phyloP scores from a whole-genome alignment of 176 grass and related monocot genomes.

The Puccinellia tenuiflora region DNA sequence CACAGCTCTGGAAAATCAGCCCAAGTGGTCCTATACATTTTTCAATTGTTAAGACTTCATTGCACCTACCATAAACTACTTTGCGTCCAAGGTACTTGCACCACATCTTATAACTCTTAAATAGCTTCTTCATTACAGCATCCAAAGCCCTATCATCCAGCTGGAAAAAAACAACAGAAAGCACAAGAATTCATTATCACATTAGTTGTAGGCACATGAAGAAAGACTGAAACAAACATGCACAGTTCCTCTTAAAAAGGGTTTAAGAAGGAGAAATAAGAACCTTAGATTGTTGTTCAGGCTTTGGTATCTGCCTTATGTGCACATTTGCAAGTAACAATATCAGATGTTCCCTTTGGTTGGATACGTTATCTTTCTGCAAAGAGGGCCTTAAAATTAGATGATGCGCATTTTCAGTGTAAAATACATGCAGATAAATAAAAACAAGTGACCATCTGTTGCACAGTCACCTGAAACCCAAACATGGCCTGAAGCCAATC shows the following conservation, averaged over 20 bases:
- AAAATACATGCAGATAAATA: background rate
- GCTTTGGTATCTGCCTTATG: conserved; percentile 65
- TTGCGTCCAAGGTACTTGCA: conserved; percentile 83
- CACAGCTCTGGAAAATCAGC: background rate
- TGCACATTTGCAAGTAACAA: conserved; percentile 90
- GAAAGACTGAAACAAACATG: background rate
- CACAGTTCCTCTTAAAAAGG: background rate
- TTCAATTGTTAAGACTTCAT: background rate
- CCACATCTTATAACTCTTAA: conserved; percentile 95
- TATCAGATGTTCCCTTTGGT: conserved; percentile 97
- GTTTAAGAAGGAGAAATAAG: background rate
- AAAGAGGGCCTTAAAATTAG: background rate
- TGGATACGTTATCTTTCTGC: conserved; percentile 92
- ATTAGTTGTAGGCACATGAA: background rate
- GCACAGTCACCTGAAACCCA: conserved; percentile 75
- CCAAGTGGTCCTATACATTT: background rate
- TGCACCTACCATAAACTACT: conserved; percentile 78
- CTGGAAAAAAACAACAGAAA: conserved; percentile 26
- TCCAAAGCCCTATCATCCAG: conserved; percentile 72
- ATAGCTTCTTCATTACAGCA: conserved; percentile 74
- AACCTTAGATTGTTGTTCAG: conserved; percentile 84
- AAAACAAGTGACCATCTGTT: background rate
- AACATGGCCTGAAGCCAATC: conserved; percentile 98
- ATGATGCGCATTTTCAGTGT: background rate
- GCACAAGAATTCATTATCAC: conserved; percentile 4